A percentile compares a stretch with the other conserved stretches of the same genome.
phyloP scores from a whole-genome alignment of 176 grass and related monocot genomes.

The Aechmea fasciata region DNA sequence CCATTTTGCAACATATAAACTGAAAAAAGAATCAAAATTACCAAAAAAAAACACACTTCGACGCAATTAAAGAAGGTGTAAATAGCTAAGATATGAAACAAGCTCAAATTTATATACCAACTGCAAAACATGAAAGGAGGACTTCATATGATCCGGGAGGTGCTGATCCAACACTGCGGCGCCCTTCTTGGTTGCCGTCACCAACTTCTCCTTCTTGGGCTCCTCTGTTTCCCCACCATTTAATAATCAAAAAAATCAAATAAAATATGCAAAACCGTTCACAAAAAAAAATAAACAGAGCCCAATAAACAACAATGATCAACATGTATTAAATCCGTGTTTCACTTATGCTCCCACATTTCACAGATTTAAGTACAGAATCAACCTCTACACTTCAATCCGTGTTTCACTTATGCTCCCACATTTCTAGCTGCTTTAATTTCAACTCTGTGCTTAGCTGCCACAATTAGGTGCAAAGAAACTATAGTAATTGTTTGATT shows the following conservation, averaged over 20 bases:
- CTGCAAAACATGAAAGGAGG: constrained; percentile 72
- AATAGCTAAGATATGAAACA: background rate
- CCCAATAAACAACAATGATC: background rate
- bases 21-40: constrained; percentile 1
- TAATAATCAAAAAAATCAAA: background rate
- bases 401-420: too few relatives aligned
- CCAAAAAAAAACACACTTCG: constrained; percentile 4
- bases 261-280: background rate
- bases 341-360: too few relatives aligned
- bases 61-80: background rate
- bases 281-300: background rate
- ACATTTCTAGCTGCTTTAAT: too few relatives aligned
- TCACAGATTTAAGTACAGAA: too few relatives aligned
- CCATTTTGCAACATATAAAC: too few relatives aligned
- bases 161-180: constrained; percentile 63
- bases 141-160: constrained; percentile 67
- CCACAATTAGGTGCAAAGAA: too few relatives aligned
- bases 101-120: constrained; percentile 36
- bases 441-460: too few relatives aligned
- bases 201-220: constrained; percentile 58
- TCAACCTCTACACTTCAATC: too few relatives aligned
- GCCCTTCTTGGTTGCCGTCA: constrained; percentile 79
- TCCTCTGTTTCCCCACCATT: constrained; percentile 34
- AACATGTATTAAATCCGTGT: too few relatives aligned
- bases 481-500: too few relatives aligned